Evolutionary conservation across 129 eudicot genomes (phyloP), one percentile per base, ranked within the genome.

Genomic region (Calendula officinalis): DNA sequence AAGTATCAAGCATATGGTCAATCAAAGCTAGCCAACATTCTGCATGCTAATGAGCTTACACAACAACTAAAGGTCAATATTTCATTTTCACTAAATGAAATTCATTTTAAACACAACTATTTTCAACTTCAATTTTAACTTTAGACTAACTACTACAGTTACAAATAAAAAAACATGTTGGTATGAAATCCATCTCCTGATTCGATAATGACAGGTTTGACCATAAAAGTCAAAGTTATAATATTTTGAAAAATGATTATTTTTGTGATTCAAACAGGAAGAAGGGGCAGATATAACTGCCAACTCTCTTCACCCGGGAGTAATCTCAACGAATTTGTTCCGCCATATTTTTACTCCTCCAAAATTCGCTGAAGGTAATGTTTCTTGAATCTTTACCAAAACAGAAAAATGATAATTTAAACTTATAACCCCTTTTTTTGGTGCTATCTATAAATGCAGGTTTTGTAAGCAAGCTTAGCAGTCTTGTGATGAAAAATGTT

Each of bases 251-350:
- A 22, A 0, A 22, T 22, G 30, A 11, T 44, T 8, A 7, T 49
- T 9, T 56, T 51, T 6, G 37, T 67, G 3, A 39, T 57, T 58
- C 7, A 34, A 60, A 57, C 73, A 77, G 77, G 77, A 70, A 56
- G 94, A 85, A 0, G 91, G 95, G n/a, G 72, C 59, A 40, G 68
- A 90, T 12, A 72, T 90, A 53, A 90, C 95, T 39, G 95, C 87
- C 7, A 90, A 90, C 69, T 83, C 97, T 60, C 84, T 90, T 22
- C 97, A 90, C 77, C 97, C 95, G 0, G 95, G 97, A 70, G 42
- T 69, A 47, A 79, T 90, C 40, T 61, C 73, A 39, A 90, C 97
- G 40, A 86, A 90, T 70, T 82, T 90, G 40, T 81, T 83, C 64
- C 87, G 91, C 33, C 78, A 90, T 54, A 50, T 66, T 50, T 54